These are phyloP conservation scores for Aspergillus unguis DNA, from an alignment of 2,329 filamentous ascomycete species.

Conservation along the genomic window DNA sequence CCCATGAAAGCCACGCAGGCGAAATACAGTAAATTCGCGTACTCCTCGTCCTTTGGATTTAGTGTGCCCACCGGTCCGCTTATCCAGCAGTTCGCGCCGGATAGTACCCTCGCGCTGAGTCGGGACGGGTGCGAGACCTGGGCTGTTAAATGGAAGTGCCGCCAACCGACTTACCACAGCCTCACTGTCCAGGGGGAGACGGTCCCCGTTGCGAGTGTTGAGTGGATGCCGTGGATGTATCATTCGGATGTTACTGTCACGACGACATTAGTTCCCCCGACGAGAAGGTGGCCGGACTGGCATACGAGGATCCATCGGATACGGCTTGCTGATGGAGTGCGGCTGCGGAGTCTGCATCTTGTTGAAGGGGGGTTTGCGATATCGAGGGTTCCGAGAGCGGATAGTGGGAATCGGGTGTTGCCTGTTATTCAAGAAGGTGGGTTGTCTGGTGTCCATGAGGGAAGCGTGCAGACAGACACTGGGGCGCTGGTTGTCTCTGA, in stretches of 20 bases:
- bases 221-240: slow-evolving; percentile 5
- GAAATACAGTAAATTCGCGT: slow-evolving; percentile 49
- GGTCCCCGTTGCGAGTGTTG: neutral
- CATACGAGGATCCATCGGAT: slow-evolving; percentile 30
- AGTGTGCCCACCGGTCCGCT: slow-evolving; percentile 36
- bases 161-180: neutral
- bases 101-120: slow-evolving; percentile 8
- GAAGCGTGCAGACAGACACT: neutral
- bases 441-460: neutral
- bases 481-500: neutral
- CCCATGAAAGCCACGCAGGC: slow-evolving; percentile 27
- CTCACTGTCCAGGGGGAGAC: neutral
- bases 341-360: neutral
- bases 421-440: neutral
- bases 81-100: slow-evolving; percentile 15
- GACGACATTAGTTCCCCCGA: slow-evolving; percentile 30
- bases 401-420: slow-evolving; percentile 7
- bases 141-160: slow-evolving; percentile 9
- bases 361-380: slow-evolving; percentile 11
- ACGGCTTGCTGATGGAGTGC: neutral
- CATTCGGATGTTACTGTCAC: slow-evolving; percentile 17
- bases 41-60: slow-evolving; percentile 49
- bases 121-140: slow-evolving; percentile 5
- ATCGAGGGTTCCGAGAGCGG: neutral
- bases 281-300: slow-evolving; percentile 30